These are phyloP conservation scores for Terana coerulea DNA, from an alignment of 768 basidiomycete species.

Conservation along the genomic window DNA sequence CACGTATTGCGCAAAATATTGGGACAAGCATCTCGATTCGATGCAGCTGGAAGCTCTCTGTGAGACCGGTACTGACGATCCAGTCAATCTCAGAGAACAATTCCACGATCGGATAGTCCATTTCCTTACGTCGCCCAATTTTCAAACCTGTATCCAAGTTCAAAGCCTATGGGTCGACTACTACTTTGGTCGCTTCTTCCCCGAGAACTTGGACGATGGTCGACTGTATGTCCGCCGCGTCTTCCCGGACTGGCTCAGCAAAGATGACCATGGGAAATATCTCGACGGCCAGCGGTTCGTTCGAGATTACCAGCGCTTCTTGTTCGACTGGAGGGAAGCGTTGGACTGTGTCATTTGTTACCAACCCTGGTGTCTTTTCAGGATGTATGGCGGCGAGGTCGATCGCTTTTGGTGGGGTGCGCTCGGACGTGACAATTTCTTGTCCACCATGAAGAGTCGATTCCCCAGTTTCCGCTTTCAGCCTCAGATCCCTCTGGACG, in stretches of 20 bases:
- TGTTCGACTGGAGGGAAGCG: constrained; percentile 26
- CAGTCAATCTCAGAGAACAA: constrained; percentile 4
- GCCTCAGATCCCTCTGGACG: not conserved
- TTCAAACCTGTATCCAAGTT: constrained; percentile 28
- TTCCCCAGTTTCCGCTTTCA: constrained; percentile 4
- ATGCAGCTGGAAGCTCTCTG: not conserved
- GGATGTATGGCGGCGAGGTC: constrained; percentile 21
- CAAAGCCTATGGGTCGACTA: constrained; percentile 30
- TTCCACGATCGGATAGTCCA: constrained; percentile 9
- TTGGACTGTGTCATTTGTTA: constrained; percentile 5
- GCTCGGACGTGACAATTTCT: constrained; percentile 23
- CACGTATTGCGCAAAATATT: constrained; percentile 29
- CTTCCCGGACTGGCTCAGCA: constrained; percentile 27
- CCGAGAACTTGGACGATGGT: not conserved
- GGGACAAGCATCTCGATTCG: constrained; percentile 28
- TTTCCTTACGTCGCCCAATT: constrained; percentile 28
- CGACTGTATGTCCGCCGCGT: constrained; percentile 12
- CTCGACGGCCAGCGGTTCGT: constrained; percentile 16
- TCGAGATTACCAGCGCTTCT: constrained; percentile 21
- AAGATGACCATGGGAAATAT: constrained; percentile 1
- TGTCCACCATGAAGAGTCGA: constrained; percentile 16
- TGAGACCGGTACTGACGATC: not conserved
- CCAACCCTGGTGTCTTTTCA: not conserved
- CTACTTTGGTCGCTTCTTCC: constrained; percentile 22
- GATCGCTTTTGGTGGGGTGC: constrained; percentile 29